Evolutionary conservation across 768 basidiomycete genomes (phyloP), one percentile per base, ranked within the genome.

Genomic region (Chalciporus pseudorubinellus): DNA sequence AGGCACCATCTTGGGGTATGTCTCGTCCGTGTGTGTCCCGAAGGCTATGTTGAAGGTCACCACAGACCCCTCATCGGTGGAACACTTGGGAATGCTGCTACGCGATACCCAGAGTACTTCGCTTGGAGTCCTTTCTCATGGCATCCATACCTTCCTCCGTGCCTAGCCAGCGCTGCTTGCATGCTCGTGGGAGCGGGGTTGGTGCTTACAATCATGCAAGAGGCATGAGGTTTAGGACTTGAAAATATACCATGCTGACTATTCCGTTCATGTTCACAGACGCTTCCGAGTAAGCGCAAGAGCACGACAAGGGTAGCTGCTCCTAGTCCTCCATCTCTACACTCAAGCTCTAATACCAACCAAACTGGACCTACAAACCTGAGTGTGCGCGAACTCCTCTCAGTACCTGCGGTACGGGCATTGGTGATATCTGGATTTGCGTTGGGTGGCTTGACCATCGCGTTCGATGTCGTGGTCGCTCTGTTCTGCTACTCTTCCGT

Each of bases 401-500:
- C 73, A 5, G 74, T 77, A 29, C 80, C 82, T 1, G 68, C 76
- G 40, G 72, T 84, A 43, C 74, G 74, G 0, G 74, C 77, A 11
- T 57, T 83, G 39, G 76, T 76, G 44, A 48, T 74, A 20, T 83
- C 80, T 14, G 77, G 78, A 3, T 70, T 71, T 39, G 72, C 71
- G 2, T 66, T 83, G 16, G 72, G 71, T 40, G 83, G 83, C 68
- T 69, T 78, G 53, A 69, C 72, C 12, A 78, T 77, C 1, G 74
- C 76, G 1, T 87, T 82, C 55, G 82, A 84, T 44, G 79, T 80
- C 3, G 76, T 83, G 7, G 84, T 85, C 58, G 79, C 82, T 4
- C 73, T 85, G 9, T 83, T 80, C 58, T 82, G 79, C 53, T 86
- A 82, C 60, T 77, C 83, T 5, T 72, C 81, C 11, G 64, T 84